Conservation (phyloP, 1,284 basidiomycete genomes). For the Porogramme epimiltina region DNA sequence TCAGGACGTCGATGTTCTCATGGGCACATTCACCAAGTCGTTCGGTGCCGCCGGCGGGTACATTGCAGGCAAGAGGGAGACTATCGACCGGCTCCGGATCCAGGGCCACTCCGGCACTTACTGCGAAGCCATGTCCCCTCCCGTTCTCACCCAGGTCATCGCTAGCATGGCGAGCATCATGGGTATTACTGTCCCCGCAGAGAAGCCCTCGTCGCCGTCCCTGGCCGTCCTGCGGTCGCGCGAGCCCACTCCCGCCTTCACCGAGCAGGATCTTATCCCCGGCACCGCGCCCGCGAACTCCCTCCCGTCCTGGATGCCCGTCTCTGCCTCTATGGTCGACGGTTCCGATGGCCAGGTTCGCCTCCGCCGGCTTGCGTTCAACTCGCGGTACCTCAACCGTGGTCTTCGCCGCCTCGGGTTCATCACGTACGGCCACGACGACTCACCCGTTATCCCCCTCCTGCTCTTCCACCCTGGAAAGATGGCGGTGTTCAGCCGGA, state of each 20-base stretch:
- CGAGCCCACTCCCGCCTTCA: slow-evolving; percentile 30
- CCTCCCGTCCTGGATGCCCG: slow-evolving; percentile 72
- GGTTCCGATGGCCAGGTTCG: slow-evolving; percentile 85
- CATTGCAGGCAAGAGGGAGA: slow-evolving; percentile 80
- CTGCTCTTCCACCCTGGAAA: slow-evolving; percentile 94
- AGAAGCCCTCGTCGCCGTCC: slow-evolving; percentile 27
- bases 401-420: slow-evolving; percentile 94
- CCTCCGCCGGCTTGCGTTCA: slow-evolving; percentile 91
- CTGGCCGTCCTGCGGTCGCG: slow-evolving; percentile 35
- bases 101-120: slow-evolving; percentile 87
- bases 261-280: slow-evolving; percentile 40
- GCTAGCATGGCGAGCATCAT: slow-evolving; percentile 97
- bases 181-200: slow-evolving; percentile 68
- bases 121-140: slow-evolving; percentile 89
- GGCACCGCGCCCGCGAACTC: slow-evolving; percentile 66
- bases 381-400: slow-evolving; percentile 88
- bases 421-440: slow-evolving; percentile 92
- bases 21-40: slow-evolving; percentile 99
- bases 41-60: slow-evolving; percentile 98
- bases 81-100: slow-evolving; percentile 84
- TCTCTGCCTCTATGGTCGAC: slow-evolving; percentile 71
- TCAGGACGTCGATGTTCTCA: slow-evolving; percentile 85
- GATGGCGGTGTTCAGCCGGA: slow-evolving; percentile 85
- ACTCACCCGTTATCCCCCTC: slow-evolving; percentile 93
- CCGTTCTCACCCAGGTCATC: slow-evolving; percentile 90